phyloP scores from a whole-genome alignment of 352 stramenopile genomes.

The Globisporangium splendens region DNA sequence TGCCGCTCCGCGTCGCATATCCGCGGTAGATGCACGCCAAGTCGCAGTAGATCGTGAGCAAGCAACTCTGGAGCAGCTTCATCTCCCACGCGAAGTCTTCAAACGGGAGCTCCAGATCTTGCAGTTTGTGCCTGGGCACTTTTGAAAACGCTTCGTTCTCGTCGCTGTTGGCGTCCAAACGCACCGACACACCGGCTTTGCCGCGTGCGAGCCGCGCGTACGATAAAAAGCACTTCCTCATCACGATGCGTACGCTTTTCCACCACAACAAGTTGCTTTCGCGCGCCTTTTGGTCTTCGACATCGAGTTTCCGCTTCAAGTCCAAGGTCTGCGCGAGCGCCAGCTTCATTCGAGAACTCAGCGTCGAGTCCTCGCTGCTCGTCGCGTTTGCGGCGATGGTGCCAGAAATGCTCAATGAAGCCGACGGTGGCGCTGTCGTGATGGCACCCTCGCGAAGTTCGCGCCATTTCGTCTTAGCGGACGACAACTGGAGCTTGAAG shows the following conservation, averaged over 20 bases:
- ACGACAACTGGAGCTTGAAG: constrained; percentile 50
- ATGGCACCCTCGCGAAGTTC: constrained; percentile 44
- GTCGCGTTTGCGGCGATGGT: background rate
- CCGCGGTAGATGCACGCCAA: constrained; percentile 71
- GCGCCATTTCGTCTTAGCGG: constrained; percentile 52
- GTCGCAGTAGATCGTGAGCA: constrained; percentile 67
- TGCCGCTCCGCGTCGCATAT: constrained; percentile 44
- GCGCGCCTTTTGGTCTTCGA: constrained; percentile 49
- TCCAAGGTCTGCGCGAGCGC: constrained; percentile 67
- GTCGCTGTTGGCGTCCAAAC: constrained; percentile 38
- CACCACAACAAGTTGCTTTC: constrained; percentile 68
- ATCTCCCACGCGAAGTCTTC: constrained; percentile 68
- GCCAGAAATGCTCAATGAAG: background rate
- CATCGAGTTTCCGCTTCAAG: constrained; percentile 63
- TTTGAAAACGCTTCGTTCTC: constrained; percentile 65
- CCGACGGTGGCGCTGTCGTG: constrained; percentile 8
- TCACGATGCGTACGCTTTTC: constrained; percentile 66
- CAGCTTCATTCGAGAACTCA: constrained; percentile 64
- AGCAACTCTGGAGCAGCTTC: constrained; percentile 71
- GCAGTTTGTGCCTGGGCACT: constrained; percentile 40
- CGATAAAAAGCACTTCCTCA: constrained; percentile 76
- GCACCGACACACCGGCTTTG: constrained; percentile 57
- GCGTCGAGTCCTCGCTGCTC: constrained; percentile 20
- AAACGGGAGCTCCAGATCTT: constrained; percentile 50
- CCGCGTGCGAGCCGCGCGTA: constrained; percentile 58